phyloP scores from a whole-genome alignment of 179 eudicot genomes.

The Beta lomatogona region DNA sequence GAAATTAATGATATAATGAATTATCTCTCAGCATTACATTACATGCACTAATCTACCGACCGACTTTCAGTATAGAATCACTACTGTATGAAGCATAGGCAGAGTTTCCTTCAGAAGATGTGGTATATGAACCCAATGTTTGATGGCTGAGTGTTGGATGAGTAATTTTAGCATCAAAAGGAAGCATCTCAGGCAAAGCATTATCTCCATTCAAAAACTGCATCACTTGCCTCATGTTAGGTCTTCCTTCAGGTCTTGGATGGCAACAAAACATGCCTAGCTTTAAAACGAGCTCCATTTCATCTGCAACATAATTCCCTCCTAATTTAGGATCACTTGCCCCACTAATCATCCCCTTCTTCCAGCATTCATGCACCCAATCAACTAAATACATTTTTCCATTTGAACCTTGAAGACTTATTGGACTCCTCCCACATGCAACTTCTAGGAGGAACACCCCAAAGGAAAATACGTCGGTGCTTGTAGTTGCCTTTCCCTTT shows the following conservation, averaged over 20 bases:
- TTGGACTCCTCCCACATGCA: constrained; percentile 33
- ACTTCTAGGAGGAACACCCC: constrained; percentile 34
- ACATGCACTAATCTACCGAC: constrained; percentile 2
- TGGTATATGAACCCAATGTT: constrained; percentile 14
- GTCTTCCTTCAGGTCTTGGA: constrained; percentile 25
- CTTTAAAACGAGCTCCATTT: constrained; percentile 20
- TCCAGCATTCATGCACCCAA: constrained; percentile 29
- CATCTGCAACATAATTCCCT: constrained; percentile 16
- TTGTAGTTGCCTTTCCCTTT: constrained; percentile 34
- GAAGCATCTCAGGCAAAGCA: constrained; percentile 5
- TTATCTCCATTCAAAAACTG: constrained; percentile 19
- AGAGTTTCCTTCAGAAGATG: constrained; percentile 8
- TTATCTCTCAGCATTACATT: no score
- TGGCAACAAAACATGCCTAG: constrained; percentile 29
- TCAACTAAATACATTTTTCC: constrained; percentile 19
- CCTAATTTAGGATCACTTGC: constrained; percentile 23
- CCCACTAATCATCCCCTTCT: constrained; percentile 11
- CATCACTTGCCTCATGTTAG: constrained; percentile 30
- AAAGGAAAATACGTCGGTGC: constrained; percentile 39
- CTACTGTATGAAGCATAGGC: constrained; percentile 6
- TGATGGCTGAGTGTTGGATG: neutral
- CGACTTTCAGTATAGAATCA: constrained; percentile 25
- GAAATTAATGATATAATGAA: no score
- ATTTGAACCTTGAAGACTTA: neutral
- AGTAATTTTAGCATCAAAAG: constrained; percentile 5